These are phyloP conservation scores for Coelastrella sp. DNA, from an alignment of 139 green algal species.

Conservation along the genomic window DNA sequence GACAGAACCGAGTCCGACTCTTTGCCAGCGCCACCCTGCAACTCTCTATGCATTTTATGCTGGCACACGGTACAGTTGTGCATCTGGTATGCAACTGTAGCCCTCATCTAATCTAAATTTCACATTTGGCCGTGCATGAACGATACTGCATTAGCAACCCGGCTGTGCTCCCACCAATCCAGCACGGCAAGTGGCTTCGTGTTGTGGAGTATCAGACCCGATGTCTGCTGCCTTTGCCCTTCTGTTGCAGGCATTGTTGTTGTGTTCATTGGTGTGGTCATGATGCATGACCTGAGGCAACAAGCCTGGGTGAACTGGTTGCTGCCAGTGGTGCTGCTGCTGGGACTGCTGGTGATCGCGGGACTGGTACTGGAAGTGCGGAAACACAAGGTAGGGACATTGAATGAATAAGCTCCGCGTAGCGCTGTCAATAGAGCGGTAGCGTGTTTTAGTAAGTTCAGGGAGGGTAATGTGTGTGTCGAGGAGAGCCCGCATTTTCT, in stretches of 20 bases:
- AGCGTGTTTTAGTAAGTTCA: background rate
- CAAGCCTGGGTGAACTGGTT: background rate
- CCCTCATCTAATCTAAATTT: too few species aligned
- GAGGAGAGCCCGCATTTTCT: too few species aligned
- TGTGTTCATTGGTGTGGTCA: background rate
- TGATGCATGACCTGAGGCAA: conserved; percentile 23
- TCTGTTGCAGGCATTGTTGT: conserved; percentile 6
- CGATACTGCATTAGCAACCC: too few species aligned
- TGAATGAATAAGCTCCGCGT: background rate
- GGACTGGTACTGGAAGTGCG: background rate
- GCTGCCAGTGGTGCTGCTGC: background rate
- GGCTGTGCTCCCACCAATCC: too few species aligned
- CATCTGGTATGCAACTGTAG: too few species aligned
- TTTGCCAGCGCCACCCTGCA: too few species aligned
- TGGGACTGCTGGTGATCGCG: conserved; percentile 11
- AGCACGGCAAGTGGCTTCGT: too few species aligned
- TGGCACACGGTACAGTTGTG: too few species aligned
- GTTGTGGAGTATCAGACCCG: background rate
- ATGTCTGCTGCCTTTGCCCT: background rate
- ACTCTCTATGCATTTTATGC: too few species aligned
- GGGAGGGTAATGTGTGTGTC: too few species aligned
- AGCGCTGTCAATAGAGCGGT: background rate
- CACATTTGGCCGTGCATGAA: too few species aligned
- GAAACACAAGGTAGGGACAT: background rate
- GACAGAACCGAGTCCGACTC: too few species aligned